Percentiles rank a stretch among this genome's conserved stretches.
phyloP scores from a whole-genome alignment of 345 rosid species.

The Viola odorata region DNA sequence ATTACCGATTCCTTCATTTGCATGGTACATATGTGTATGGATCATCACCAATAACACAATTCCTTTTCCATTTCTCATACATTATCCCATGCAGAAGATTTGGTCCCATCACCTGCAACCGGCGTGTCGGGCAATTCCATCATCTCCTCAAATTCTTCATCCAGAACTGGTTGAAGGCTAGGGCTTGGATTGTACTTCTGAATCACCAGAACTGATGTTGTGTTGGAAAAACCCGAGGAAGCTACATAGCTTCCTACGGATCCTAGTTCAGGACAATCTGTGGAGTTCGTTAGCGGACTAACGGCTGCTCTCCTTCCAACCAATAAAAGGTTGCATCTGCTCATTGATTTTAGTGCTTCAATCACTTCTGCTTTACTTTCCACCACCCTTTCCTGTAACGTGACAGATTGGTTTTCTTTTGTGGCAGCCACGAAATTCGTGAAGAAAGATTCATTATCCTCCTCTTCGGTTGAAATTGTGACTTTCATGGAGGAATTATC shows the following conservation, averaged over 20 bases:
- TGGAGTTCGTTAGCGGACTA: conserved; percentile 19
- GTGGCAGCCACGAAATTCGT: conserved; percentile 23
- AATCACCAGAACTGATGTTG: conserved; percentile 42
- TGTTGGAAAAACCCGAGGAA: conserved; percentile 35
- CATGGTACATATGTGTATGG: no score
- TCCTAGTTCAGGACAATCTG: conserved; percentile 46
- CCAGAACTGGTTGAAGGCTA: conserved; percentile 1
- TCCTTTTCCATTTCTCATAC: no score
- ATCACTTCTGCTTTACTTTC: conserved; percentile 31
- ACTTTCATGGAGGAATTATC: no score
- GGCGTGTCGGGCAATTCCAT: no score
- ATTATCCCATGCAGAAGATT: no score
- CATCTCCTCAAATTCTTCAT: neutral
- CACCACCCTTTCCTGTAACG: conserved; percentile 27
- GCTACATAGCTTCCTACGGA: conserved; percentile 41
- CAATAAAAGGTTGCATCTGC: conserved; percentile 33
- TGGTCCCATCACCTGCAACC: no score
- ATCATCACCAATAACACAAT: no score
- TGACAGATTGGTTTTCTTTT: conserved; percentile 24
- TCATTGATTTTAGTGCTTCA: conserved; percentile 25
- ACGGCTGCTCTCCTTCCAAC: conserved; percentile 40
- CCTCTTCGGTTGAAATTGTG: neutral
- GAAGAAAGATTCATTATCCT: conserved; percentile 14
- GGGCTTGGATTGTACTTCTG: conserved; percentile 24
- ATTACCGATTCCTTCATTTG: no score